Conservation (phyloP, 805 yeast species). For the Kazachstania martiniae region DNA sequence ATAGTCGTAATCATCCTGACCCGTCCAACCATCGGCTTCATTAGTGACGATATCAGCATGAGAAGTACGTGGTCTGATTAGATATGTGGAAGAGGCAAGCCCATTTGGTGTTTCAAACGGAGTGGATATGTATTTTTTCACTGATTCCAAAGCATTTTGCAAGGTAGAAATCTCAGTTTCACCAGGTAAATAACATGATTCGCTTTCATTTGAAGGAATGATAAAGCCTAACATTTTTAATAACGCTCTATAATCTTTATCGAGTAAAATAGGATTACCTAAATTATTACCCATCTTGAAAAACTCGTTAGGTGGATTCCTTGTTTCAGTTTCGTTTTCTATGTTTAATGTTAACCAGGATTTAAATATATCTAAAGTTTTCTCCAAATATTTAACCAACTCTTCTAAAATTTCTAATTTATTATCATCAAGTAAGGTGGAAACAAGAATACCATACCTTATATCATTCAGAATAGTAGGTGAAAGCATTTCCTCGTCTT, state of each 20-base stretch:
- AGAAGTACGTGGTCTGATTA: constrained; percentile 11
- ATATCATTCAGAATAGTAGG: constrained; percentile 14
- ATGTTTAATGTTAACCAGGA: constrained; percentile 9
- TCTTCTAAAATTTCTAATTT: constrained; percentile 14
- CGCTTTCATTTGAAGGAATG: constrained; percentile 11
- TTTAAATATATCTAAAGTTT: constrained; percentile 9
- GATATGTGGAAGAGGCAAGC: constrained; percentile 17
- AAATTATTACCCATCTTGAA: constrained; percentile 4
- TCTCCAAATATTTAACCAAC: constrained; percentile 12
- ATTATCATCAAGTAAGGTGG: constrained; percentile 26
- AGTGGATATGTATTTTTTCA: constrained; percentile 14
- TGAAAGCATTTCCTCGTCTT: constrained; percentile 17
- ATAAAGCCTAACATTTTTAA: constrained; percentile 14
- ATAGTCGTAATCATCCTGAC: constrained; percentile 13
- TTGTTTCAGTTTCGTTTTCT: constrained; percentile 4
- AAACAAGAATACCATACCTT: constrained; percentile 24
- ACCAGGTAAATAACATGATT: constrained; percentile 14
- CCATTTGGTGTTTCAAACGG: constrained; percentile 24
- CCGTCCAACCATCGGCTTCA: constrained; percentile 17
- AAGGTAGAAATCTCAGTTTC: constrained; percentile 7
- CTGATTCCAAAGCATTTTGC: constrained; percentile 5
- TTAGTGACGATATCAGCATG: neutral
- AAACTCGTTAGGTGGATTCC: constrained; percentile 9
- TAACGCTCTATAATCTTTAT: constrained; percentile 22
- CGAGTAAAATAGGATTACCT: constrained; percentile 10